These are phyloP conservation scores for Furcasterigmium furcatum DNA, from an alignment of 2,329 filamentous ascomycete genomes.

Conservation along the genomic window DNA sequence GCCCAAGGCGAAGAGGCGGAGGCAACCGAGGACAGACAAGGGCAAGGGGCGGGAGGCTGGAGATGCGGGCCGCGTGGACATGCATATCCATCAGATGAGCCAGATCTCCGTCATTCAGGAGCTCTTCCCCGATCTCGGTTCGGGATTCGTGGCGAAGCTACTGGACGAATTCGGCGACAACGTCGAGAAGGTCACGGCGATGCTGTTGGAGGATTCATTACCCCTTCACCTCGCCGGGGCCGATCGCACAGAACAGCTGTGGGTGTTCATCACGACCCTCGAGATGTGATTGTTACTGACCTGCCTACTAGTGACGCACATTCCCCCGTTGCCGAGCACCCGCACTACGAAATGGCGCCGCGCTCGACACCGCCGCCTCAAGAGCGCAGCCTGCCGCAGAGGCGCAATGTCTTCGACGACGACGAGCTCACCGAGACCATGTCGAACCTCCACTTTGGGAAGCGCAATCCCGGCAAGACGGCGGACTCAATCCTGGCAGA, in stretches of 20 bases:
- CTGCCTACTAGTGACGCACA: conserved; percentile 12
- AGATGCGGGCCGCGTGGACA: conserved; percentile 35
- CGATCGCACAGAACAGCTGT: conserved; percentile 64
- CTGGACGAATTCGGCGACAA: conserved; percentile 77
- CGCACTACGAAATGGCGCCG: conserved; percentile 46
- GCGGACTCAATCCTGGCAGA: conserved; percentile 72
- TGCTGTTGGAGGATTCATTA: conserved; percentile 75
- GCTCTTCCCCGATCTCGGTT: conserved; percentile 83
- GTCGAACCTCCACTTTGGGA: conserved; percentile 75
- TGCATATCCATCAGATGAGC: conserved; percentile 80
- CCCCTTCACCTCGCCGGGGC: conserved; percentile 62
- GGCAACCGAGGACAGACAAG: conserved; percentile 45
- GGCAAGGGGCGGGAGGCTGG: conserved; percentile 51
- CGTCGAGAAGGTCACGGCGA: conserved; percentile 75
- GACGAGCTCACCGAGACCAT: conserved; percentile 73
- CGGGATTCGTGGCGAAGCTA: conserved; percentile 75
- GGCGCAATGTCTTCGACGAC: conserved; percentile 75
- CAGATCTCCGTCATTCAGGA: conserved; percentile 90
- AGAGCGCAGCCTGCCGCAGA: conserved; percentile 40
- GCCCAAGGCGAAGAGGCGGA: conserved; percentile 50
- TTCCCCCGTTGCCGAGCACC: conserved; percentile 13
- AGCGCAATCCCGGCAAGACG: conserved; percentile 57
- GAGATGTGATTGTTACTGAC: conserved; percentile 13
- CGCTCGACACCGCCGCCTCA: conserved; percentile 51
- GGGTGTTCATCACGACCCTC: conserved; percentile 21